Conservation (phyloP, 106 monocot genomes). For the Dactylorhiza incarnata region DNA sequence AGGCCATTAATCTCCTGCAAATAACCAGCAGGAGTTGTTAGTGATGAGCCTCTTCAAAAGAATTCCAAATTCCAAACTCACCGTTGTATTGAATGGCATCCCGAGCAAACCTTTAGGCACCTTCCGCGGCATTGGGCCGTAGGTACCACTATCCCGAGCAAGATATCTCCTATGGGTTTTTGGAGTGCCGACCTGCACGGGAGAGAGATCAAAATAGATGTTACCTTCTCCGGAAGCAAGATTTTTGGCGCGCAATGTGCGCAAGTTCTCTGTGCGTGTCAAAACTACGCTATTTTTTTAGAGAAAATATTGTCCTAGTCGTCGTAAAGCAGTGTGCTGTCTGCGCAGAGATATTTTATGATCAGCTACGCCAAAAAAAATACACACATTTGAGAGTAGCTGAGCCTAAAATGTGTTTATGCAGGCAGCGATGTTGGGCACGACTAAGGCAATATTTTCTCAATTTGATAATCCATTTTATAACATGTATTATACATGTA, state of each 20-base stretch:
- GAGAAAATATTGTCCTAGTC: too few species aligned
- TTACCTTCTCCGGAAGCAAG: not conserved
- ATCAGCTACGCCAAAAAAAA: too few species aligned
- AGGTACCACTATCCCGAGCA: conserved; percentile 84
- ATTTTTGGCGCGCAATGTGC: not conserved
- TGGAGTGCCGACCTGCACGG: conserved; percentile 72
- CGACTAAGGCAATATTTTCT: too few species aligned
- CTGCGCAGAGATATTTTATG: too few species aligned
- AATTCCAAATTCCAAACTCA: conserved; percentile 16
- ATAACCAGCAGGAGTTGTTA: conserved; percentile 13
- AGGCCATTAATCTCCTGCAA: conserved; percentile 80
- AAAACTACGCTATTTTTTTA: not conserved
- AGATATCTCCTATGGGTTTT: conserved; percentile 90
- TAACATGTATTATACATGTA: too few species aligned
- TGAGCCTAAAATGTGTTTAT: too few species aligned
- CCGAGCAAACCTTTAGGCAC: conserved; percentile 84
- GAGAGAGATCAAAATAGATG: not conserved
- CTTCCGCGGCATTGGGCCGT: conserved; percentile 87
- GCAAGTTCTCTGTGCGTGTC: not conserved
- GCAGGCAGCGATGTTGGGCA: too few species aligned
- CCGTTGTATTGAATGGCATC: conserved; percentile 98
- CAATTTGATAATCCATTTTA: too few species aligned
- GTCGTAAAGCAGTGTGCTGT: too few species aligned
- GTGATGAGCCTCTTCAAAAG: not conserved
- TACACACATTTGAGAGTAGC: too few species aligned